Conservation (phyloP, 2,329 filamentous ascomycete species). For the Berkeleyomyces rouxiae region DNA sequence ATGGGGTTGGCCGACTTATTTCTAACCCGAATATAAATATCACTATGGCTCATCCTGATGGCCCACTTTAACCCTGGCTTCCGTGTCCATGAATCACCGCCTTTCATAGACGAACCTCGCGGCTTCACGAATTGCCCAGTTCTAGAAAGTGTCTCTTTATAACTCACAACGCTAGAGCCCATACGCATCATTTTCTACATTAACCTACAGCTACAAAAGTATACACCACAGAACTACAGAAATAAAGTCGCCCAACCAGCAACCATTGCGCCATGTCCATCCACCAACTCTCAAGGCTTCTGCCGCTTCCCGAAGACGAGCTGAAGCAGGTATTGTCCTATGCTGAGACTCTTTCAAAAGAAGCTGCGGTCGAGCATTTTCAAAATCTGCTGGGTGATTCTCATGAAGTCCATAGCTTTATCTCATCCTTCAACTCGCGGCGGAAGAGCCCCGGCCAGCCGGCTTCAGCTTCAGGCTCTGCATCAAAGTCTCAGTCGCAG, state of each 20-base stretch:
- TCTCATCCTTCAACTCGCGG: constrained; percentile 63
- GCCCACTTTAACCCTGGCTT: not conserved
- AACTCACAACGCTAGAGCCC: not conserved
- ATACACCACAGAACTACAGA: not conserved
- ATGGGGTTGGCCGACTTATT: not conserved
- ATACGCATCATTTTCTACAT: not conserved
- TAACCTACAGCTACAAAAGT: not conserved
- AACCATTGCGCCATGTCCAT: constrained; percentile 29
- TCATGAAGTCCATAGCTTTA: constrained; percentile 57
- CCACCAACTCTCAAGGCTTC: constrained; percentile 57
- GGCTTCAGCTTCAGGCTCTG: constrained; percentile 13
- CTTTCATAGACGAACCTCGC: not conserved
- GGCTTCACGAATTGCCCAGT: not conserved
- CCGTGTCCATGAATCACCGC: not conserved
- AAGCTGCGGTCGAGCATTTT: constrained; percentile 68
- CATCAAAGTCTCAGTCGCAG: constrained; percentile 15
- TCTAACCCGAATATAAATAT: not conserved
- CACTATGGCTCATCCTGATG: constrained; percentile 8
- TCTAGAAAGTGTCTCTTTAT: not conserved
- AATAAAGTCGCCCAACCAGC: not conserved
- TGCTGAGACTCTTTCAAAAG: constrained; percentile 56
- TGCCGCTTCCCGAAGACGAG: constrained; percentile 73
- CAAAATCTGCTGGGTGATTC: constrained; percentile 79
- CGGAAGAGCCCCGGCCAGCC: constrained; percentile 28
- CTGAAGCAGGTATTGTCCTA: constrained; percentile 75